Evolutionary conservation across 257 asterid species (phyloP).

Genomic region (Solanum chaucha): DNA sequence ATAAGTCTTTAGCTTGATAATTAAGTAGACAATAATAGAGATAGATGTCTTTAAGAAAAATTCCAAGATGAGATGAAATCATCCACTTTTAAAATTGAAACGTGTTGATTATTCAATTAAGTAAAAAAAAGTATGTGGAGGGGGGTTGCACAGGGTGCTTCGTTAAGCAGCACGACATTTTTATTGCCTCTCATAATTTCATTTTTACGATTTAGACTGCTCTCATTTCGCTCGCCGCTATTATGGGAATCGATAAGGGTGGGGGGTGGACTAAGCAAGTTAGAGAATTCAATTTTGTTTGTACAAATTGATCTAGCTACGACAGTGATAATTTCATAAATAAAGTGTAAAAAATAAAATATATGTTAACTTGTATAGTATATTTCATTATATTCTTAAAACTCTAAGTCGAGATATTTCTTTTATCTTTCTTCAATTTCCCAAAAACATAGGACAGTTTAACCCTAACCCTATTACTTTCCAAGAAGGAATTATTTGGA

Average conservation of each 20-base stretch:
- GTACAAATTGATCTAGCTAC: no score
- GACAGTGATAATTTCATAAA: no score
- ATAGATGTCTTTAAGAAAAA: not conserved
- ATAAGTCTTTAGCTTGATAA: not conserved
- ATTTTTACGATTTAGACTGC: no score
- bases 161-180: no score
- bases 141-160: no score
- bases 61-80: not conserved
- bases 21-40: not conserved
- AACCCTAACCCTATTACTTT: not conserved
- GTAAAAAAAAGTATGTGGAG: no score
- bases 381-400: not conserved
- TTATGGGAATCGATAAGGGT: no score
- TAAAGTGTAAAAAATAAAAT: no score
- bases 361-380: not conserved
- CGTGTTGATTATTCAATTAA: not conserved
- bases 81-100: not conserved
- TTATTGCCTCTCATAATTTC: no score
- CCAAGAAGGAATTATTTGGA: not conserved
- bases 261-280: no score
- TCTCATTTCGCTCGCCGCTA: no score
- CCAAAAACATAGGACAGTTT: not conserved
- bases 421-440: not conserved
- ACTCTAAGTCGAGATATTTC: not conserved
- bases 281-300: no score